Evolutionary conservation across 257 asterid genomes (phyloP).

Genomic region (Solanum piurae): DNA sequence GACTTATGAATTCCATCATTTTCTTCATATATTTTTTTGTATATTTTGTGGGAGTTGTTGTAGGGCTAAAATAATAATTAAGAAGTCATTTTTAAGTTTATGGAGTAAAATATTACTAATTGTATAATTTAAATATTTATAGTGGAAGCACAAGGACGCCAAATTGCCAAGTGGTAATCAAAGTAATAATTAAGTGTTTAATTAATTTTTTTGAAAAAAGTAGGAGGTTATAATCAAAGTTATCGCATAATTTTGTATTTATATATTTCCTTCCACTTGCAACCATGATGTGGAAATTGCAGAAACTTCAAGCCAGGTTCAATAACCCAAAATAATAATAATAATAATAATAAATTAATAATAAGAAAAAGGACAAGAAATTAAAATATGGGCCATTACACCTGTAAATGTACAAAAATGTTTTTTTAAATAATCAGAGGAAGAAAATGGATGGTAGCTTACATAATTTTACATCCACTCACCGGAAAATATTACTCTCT

Average conservation of each 20-base stretch:
- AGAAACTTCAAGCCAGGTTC: background rate
- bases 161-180: slow-evolving; percentile 5
- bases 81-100: background rate
- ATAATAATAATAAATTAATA: background rate
- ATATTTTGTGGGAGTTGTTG: background rate
- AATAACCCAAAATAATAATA: background rate
- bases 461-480: background rate
- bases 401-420: background rate
- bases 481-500: background rate
- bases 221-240: background rate
- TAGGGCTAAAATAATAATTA: background rate
- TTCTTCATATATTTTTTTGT: background rate
- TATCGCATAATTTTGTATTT: background rate
- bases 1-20: background rate
- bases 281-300: background rate
- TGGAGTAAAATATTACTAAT: background rate
- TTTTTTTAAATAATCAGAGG: background rate
- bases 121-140: background rate
- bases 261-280: background rate
- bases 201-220: background rate
- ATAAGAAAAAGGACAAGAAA: background rate
- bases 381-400: background rate
- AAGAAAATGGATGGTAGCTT: background rate
- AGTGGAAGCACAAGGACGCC: background rate
- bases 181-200: background rate